phyloP scores from a whole-genome alignment of 2,329 filamentous ascomycete genomes.

The Chaetomium globosum region DNA sequence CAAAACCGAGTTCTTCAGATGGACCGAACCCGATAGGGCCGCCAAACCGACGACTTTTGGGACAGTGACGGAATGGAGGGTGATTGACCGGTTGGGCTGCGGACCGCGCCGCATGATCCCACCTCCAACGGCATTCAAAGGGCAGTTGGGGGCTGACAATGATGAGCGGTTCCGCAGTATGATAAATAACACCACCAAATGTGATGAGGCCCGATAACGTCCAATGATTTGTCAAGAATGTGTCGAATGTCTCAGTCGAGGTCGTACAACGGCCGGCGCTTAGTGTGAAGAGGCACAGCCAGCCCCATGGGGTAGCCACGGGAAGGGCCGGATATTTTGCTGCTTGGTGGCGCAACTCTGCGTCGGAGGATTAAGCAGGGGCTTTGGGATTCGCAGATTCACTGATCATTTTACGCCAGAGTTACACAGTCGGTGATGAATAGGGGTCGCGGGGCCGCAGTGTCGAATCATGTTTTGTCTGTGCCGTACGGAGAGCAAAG shows the following conservation, averaged over 20 bases:
- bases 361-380: neutral
- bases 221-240: neutral
- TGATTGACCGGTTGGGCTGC: neutral
- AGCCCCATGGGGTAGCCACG: neutral
- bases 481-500: neutral
- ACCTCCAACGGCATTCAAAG: neutral
- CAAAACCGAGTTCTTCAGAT: neutral
- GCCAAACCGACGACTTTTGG: neutral
- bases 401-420: neutral
- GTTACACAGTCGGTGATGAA: neutral
- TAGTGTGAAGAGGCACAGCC: neutral
- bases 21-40: neutral
- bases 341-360: neutral
- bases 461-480: neutral
- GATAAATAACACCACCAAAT: neutral
- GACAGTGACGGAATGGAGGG: neutral
- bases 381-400: neutral
- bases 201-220: neutral
- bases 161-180: neutral
- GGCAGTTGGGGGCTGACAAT: neutral
- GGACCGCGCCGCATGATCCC: neutral
- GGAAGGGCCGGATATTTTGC: neutral
- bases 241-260: neutral
- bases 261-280: neutral
- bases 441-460: neutral